A percentile compares a stretch with the other conserved stretches of the same genome.
These are phyloP conservation scores for Talaromyces sp. DNA, from an alignment of 2,329 filamentous ascomycete genomes.

Conservation along the genomic window DNA sequence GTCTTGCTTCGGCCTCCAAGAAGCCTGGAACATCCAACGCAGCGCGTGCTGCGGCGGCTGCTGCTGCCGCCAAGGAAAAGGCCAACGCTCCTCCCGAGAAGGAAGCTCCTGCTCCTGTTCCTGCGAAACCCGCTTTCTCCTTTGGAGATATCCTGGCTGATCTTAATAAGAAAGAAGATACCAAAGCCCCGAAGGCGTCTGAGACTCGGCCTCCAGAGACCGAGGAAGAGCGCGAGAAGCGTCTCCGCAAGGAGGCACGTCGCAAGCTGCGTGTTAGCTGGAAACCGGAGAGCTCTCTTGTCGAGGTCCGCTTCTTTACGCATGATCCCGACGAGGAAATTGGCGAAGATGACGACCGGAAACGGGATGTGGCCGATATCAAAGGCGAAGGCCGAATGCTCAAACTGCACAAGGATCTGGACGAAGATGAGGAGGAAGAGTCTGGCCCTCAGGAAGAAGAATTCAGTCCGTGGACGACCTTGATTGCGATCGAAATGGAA, in stretches of 20 bases:
- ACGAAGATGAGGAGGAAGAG: conserved; percentile 56
- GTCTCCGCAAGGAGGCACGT: conserved; percentile 55
- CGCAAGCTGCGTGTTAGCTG: conserved; percentile 57
- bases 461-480: conserved; percentile 26
- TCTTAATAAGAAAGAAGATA: conserved; percentile 52
- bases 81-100: conserved; percentile 28
- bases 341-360: conserved; percentile 52
- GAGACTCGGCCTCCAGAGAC: conserved; percentile 53
- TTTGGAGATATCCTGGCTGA: conserved; percentile 46
- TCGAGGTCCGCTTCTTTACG: conserved; percentile 53
- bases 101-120: conserved; percentile 24
- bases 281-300: conserved; percentile 52
- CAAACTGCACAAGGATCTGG: conserved; percentile 48
- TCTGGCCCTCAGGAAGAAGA: conserved; percentile 38
- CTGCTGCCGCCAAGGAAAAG: conserved; percentile 27
- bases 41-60: conserved; percentile 39
- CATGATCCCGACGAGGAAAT: conserved; percentile 60
- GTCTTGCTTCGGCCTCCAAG: conserved; percentile 44
- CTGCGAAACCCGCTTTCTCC: conserved; percentile 39
- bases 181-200: conserved; percentile 44
- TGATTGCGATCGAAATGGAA: conserved; percentile 31
- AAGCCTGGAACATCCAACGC: conserved; percentile 46
- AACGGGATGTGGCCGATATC: conserved; percentile 54
- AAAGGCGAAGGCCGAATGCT: conserved; percentile 50
- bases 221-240: conserved; percentile 53